phyloP scores from a whole-genome alignment of 2,329 filamentous ascomycete genomes.

The Mariannaea elegans region DNA sequence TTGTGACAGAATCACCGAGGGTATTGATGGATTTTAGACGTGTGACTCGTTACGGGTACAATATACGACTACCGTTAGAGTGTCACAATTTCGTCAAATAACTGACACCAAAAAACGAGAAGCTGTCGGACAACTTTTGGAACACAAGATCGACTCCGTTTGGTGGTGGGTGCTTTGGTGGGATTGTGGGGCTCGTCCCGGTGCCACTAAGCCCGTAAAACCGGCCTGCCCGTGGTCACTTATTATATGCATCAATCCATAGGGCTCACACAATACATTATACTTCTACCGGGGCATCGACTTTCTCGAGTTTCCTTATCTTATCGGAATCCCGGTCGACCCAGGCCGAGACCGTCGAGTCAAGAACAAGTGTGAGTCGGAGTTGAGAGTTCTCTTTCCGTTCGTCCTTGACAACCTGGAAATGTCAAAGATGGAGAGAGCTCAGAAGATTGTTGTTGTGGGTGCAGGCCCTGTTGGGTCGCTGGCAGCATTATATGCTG shows the following conservation, averaged over 20 bases:
- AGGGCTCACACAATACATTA: not conserved
- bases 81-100: not conserved
- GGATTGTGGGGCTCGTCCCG: slow-evolving; percentile 20
- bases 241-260: slow-evolving; percentile 1
- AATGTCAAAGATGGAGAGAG: slow-evolving; percentile 44
- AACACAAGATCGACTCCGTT: slow-evolving; percentile 30
- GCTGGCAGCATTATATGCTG: slow-evolving; percentile 91
- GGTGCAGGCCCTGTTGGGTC: slow-evolving; percentile 95
- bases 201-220: not conserved
- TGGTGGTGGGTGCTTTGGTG: slow-evolving; percentile 23
- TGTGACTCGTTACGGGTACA: not conserved
- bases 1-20: not conserved
- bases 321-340: slow-evolving; percentile 5
- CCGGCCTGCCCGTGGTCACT: slow-evolving; percentile 3
- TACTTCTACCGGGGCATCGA: not conserved
- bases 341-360: not conserved
- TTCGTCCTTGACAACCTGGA: slow-evolving; percentile 35
- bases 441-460: slow-evolving; percentile 81
- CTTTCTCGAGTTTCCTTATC: not conserved
- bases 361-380: slow-evolving; percentile 12
- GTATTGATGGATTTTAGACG: not conserved
- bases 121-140: slow-evolving; percentile 33
- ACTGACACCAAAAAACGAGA: not conserved
- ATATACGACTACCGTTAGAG: not conserved
- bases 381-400: slow-evolving; percentile 25